Base-by-base conservation (phyloP, 2,329 filamentous ascomycete species). In the Exophiala oligosperma region DNA sequence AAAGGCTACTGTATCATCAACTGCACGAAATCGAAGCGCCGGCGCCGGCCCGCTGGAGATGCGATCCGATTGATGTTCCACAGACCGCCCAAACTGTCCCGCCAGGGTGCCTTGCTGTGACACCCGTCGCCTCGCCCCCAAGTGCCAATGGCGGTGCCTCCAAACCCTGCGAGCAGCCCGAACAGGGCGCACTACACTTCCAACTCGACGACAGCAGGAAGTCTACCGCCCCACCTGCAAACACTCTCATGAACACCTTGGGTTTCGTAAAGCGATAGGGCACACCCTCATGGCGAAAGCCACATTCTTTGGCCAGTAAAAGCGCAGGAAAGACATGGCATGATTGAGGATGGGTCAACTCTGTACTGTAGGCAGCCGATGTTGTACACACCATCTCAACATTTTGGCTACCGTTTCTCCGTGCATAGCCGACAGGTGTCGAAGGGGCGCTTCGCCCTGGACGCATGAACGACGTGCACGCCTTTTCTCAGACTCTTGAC, bases 51-150 rank as follows among this genome's bases (percentile, higher is more conserved):
- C 55, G 59, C 49, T 23, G 55, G 32, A 52, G 26, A 58, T 40
- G 55, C 55, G 38, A 49, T 58, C 57, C 60, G 60, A 62, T 60
- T 62, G 54, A 50, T 55, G 44, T 52, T 47, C 51, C 49, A 46
- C 44, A 41, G n/a, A 32, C 41, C 44, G 7, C 40, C 29, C 47
- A 24, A 28, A 35, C 49, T 55, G 48, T 38, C 41, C 54, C 57
- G 59, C 55, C 51, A 51, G 32, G 28, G 46, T 44, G 54, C 28
- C 17, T 29, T 28, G 26, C 37, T 32, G 46, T 29, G 24, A 29
- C 46, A 28, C 24, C 12, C 26, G 28, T 48, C 24, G 23, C 40
- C 21, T 23, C n/a, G 40, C 21, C 12, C 17, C 37, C 37, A 40
- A 17, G 11, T 40, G 12, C 37, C 37, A 40, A 40, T 17, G 37